Base-by-base conservation (phyloP, 441 rosid species). In the Manihot esculenta region DNA sequence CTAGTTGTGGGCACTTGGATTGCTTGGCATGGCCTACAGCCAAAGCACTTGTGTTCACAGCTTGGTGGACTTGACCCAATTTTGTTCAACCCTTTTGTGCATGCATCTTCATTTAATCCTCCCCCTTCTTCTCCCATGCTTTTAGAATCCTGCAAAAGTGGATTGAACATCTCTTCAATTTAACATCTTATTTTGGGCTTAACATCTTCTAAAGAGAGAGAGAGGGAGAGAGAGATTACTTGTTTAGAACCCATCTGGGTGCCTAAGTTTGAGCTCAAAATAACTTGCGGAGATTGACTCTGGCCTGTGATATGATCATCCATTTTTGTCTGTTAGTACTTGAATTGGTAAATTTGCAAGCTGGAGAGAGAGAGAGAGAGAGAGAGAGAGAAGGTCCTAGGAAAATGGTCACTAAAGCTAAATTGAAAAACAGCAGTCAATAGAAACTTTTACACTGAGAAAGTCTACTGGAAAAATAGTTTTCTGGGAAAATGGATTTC, bases 11-110 rank as follows among this genome's bases (percentile, higher is more conserved):
- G 92, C 44, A 87, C 90, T 75, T 89, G 88, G 53, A 82, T 50
- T 45, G 97, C 83, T 80, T 85, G 84, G 69, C 97, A 89, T 62
- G 91, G 89, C 26, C 69, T 77, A 81, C 97, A 91, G 7, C 89
- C 92, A 69, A 61, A 75, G 35, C 97, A 89, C 77, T 86, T 87
- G 76, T 84, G 79, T 59, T 79, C 85, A 68, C 97, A 91, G 69
- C 79, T 89, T 67, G 92, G 94, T 33, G 94, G 92, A 51, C 84
- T 85, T 67, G 92, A 91, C 72, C 94, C 92, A 54, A 87, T 78
- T 78, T 71, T 83, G 62, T 77, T 65, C 49, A 62, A 18, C 72
- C 69, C 81, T 65, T 24, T 74, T 20, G 38, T 3, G 60, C 69
- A 53, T 61, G 68, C 78, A n/a, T n/a, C n/a, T n/a, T n/a, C n/a